These are phyloP conservation scores for Geopyxis carbonaria DNA, from an alignment of 495 filamentous ascomycete species.

Conservation along the genomic window DNA sequence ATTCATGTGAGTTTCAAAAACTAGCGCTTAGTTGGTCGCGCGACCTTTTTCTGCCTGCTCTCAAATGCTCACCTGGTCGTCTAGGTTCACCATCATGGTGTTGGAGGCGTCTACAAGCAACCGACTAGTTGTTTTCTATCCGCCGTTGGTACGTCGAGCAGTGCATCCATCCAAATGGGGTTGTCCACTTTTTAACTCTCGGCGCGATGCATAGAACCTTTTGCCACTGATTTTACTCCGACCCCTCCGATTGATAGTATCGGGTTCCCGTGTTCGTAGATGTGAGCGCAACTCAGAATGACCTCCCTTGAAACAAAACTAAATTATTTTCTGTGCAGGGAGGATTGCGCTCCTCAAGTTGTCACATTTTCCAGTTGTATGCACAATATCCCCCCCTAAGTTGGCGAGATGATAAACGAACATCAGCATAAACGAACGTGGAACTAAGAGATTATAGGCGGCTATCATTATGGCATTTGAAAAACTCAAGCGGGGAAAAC, in stretches of 20 bases:
- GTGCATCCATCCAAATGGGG: constrained; percentile 10
- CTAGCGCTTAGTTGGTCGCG: too few relatives aligned
- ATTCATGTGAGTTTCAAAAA: constrained; percentile 46
- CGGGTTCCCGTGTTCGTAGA: constrained; percentile 49
- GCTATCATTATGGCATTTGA: constrained; percentile 46
- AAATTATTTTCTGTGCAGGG: constrained; percentile 26
- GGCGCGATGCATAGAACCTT: constrained; percentile 43
- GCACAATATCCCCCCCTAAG: too few relatives aligned
- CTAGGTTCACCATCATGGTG: constrained; percentile 49
- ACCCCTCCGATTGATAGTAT: constrained; percentile 59
- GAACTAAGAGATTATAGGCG: constrained; percentile 9
- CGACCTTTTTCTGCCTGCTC: constrained; percentile 38
- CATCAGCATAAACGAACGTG: background rate
- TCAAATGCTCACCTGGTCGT: constrained; percentile 55
- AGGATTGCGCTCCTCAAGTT: constrained; percentile 65
- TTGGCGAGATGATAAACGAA: too few relatives aligned
- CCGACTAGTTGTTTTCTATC: constrained; percentile 64
- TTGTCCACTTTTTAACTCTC: background rate
- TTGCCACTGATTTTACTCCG: constrained; percentile 68
- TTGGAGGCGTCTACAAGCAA: constrained; percentile 51
- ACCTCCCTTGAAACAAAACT: too few relatives aligned
- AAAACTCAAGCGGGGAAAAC: constrained; percentile 10
- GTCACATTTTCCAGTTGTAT: constrained; percentile 47
- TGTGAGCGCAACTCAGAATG: constrained; percentile 2
- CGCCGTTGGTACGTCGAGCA: constrained; percentile 35